phyloP scores from a whole-genome alignment of 805 yeast genomes.

The Brettanomyces sp. region DNA sequence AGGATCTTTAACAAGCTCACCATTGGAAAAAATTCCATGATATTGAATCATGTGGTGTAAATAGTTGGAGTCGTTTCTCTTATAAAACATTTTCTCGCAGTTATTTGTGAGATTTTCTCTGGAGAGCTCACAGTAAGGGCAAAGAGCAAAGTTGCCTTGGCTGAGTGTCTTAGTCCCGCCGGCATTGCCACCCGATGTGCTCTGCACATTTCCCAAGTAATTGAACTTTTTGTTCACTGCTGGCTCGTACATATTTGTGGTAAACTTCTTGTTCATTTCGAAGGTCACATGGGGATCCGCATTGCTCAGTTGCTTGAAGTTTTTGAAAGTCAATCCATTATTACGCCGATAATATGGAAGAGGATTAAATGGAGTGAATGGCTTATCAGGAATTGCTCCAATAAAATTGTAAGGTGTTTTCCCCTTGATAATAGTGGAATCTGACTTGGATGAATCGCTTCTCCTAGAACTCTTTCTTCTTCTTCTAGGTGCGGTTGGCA shows the following conservation, averaged over 20 bases:
- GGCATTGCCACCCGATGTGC: background rate
- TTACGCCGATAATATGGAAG: constrained; percentile 1
- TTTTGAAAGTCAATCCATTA: constrained; percentile 6
- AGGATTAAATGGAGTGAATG: constrained; percentile 1
- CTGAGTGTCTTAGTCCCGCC: constrained; percentile 5
- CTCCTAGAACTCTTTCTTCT: background rate
- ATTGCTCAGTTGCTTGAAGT: constrained; percentile 5
- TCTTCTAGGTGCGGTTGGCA: background rate
- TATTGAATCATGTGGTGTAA: constrained; percentile 24
- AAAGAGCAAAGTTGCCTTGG: constrained; percentile 19
- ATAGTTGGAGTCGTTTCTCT: constrained; percentile 22
- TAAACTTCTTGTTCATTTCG: constrained; percentile 12
- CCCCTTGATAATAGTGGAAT: too few relatives aligned
- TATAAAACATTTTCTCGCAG: constrained; percentile 14
- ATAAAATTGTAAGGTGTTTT: background rate
- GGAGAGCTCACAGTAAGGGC: constrained; percentile 20
- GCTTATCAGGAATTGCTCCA: background rate
- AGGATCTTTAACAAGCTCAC: constrained; percentile 18
- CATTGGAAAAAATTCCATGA: constrained; percentile 25
- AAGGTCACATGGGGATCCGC: constrained; percentile 6
- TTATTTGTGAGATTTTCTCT: constrained; percentile 10
- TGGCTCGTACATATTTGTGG: constrained; percentile 13
- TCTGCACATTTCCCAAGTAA: background rate
- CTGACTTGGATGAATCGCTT: background rate
- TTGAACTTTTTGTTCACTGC: constrained; percentile 13